Conservation (phyloP, 2,329 filamentous ascomycete species). For the Fusarium euwallaceae region DNA sequence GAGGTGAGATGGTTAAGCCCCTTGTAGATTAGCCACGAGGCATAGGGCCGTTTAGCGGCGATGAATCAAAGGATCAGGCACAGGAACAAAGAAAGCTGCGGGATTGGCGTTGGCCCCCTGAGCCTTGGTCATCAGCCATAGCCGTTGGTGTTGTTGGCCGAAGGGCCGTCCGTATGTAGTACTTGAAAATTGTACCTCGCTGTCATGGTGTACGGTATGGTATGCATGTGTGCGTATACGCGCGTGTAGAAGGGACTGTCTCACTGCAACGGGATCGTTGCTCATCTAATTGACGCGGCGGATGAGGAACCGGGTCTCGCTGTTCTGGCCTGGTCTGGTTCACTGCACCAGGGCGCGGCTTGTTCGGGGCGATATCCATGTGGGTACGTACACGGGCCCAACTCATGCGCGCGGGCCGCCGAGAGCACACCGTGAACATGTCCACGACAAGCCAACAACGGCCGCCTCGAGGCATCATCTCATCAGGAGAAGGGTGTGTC, state of each 20-base stretch:
- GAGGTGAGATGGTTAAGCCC: conserved; percentile 42
- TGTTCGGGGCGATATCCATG: conserved; percentile 28
- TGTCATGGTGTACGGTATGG: conserved; percentile 8
- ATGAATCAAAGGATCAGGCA: conserved; percentile 34
- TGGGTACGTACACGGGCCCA: conserved; percentile 35
- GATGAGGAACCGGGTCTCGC: conserved; percentile 19
- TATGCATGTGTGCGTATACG: conserved; percentile 17
- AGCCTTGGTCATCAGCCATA: conserved; percentile 15
- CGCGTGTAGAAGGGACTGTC: conserved; percentile 21
- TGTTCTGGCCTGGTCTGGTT: neutral
- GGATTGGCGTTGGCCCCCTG: conserved; percentile 17
- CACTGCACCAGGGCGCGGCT: conserved; percentile 15
- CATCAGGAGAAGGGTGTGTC: conserved; percentile 17
- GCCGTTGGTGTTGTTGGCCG: conserved; percentile 5
- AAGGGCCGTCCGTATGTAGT: neutral
- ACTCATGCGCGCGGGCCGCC: conserved; percentile 40
- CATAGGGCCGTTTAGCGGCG: conserved; percentile 31
- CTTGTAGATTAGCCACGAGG: conserved; percentile 44
- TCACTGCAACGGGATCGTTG: conserved; percentile 2
- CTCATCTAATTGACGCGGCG: conserved; percentile 29
- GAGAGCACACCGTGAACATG: conserved; percentile 36
- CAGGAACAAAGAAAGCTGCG: conserved; percentile 25
- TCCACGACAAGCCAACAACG: conserved; percentile 36
- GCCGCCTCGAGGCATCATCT: neutral
- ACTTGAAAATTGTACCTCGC: conserved; percentile 1